Base-by-base conservation (phyloP, 2,329 filamentous ascomycete species). In the Thielaviopsis punctulata region DNA sequence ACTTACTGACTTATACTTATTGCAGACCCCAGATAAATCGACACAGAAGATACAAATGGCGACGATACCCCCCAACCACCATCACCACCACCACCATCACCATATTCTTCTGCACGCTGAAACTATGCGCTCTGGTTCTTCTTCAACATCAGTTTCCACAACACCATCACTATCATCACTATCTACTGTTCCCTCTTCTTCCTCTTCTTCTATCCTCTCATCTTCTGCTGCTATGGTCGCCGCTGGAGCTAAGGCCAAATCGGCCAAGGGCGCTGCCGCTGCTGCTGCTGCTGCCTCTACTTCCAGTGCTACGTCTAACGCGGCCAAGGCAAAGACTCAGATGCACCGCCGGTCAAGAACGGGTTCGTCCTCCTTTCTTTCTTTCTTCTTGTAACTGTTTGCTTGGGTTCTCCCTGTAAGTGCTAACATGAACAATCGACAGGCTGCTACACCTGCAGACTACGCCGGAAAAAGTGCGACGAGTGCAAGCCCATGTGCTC, bases 281-380 rank as follows among this genome's bases (percentile, higher is more conserved):
- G 18, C n/a, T 41, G 15, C 23, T 36, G 19, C 24, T 30, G 67
- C 60, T 63, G 71, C 61, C 59, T 64, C 59, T 66, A 65, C 3
- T 13, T 33, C 27, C 27, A 33, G 27, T 33, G 27, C 27, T 33
- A 10, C 30, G 13, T 36, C 30, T 15, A 36, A 7, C 13, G 30
- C 30, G 13, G n/a, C 77, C 58, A 86, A 84, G 69, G 71, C 77
- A 63, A 83, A 85, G 68, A 70, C 80, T 62, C 90, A 94, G 73
- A 88, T 92, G 81, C 90, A 95, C 68, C 82, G 88, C 66, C 80
- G 90, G 63, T 95, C 90, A 68, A 81, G 90, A 69, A 93, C 88
- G 79, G 89, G 89, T 54, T 48, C 27, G 52, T 10, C 41, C 18
- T 27, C 21, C 15, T 22, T n/a, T 30, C 12, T 95, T 76, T 63